Evolutionary conservation across 345 rosid species (phyloP), one percentile per base, ranked within the genome.

Genomic region (Arabidopsis suecica): DNA sequence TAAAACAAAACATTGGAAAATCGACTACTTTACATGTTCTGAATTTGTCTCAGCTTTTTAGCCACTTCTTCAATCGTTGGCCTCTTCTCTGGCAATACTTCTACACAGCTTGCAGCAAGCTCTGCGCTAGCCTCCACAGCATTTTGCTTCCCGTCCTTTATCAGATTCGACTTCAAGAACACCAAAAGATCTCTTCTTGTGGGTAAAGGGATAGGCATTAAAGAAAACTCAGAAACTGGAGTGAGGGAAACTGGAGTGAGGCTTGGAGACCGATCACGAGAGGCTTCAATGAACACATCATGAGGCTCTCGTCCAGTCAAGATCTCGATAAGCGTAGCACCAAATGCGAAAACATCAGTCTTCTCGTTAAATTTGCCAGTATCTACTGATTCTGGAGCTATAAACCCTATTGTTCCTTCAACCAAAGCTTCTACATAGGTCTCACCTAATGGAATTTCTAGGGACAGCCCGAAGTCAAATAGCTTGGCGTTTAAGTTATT

Each of bases 271-370:
- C 2, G 10, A 44, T 57, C 40, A 1, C 16, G 9, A 47, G 59
- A 60, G 18, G 68, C 68, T 48, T 33, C 40, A 51, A 5, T 62
- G 69, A 72, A 72, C 54, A 62, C 61, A 38, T 62, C 61, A 51
- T 7, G 7, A 12, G 53, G 54, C 54, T 51, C 61, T 42, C 69
- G 14, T 12, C 68, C 66, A 12, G 57, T 70, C 47, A 58, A 2
- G 14, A 70, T 45, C 60, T 61, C 41, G 9, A 71, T 71, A 1
- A 71, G 4, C 3, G 34, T 72, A 72, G 54, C 76, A 50, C 62
- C 69, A 62, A 62, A 51, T 7, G 69, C 54, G 36, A 72, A 72
- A 30, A 62, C 76, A 51, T 72, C 68, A 0, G 76, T 72, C 61
- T 61, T 62, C 53, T 60, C 60, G 6, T 71, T 71, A 18, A 72